Evolutionary conservation across 139 green algal species (phyloP), one percentile per base, ranked within the genome.

Genomic region (Ulvella scutata): DNA sequence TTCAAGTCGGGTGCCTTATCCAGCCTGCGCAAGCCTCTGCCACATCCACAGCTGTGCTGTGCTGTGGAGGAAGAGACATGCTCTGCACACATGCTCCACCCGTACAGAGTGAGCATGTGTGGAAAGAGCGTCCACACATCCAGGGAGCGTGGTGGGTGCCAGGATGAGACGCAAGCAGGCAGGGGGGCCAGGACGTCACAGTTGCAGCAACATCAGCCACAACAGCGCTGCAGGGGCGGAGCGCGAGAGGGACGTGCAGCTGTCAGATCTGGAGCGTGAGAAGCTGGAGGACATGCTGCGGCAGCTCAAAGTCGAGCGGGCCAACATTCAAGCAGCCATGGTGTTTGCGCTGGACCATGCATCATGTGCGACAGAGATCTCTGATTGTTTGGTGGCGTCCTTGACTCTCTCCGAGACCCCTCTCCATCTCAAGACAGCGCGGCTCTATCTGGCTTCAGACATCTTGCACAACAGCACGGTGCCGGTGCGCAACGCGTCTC

Each of bases 381-480:
- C 72, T 21, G 74, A 79, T 0, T 72, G 76, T 33, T 72, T 81
- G 17, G 75, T 37, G 10, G 89, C 96, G 59, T 80, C 88, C 4
- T 84, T 98, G 34, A 91, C 87, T 7, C 83, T 97, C 34, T n/a
- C 81, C 28, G 91, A 97, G 80, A 97, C 90, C 21, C 87, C 90
- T 7, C 80, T 96, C 20, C 85, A 85, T 17, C 79, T 88, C 43
- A 97, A 97, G 82, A 83, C 93, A 13, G 76, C 43, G 13, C 33
- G 72, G 38, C 88, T 98, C 33, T 96, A 95, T 82, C 83, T 98
- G 10, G 83, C 93, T 6, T 93, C 83, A 4, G 94, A 98, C 85
- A 89, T 98, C 31, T 86, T 98, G 62, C 90, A 97, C 88, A 98
- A 97, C 84, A 84, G 76, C 75, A 91, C 86, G 39, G 89, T 89